These are phyloP conservation scores for Quercus alba DNA, from an alignment of 306 rosid species.

Conservation along the genomic window DNA sequence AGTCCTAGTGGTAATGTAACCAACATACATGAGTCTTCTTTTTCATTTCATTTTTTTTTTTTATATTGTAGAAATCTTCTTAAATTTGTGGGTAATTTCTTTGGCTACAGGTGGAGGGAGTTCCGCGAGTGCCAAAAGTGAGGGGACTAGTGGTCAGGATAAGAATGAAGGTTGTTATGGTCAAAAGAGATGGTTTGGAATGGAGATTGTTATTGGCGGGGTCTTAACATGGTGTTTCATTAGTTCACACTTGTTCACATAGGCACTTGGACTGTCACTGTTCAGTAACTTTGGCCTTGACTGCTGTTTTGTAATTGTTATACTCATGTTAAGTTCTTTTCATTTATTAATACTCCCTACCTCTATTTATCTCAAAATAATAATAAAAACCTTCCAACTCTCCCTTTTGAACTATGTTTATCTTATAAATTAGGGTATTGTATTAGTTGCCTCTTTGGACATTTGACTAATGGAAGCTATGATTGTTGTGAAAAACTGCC, in stretches of 20 bases:
- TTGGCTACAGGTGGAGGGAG: slow-evolving; percentile 18
- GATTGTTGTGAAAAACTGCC: too few relatives aligned
- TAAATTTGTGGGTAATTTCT: neutral
- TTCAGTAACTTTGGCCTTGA: neutral
- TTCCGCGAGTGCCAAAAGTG: slow-evolving; percentile 1
- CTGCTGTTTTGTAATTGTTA: neutral
- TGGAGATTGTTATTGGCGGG: slow-evolving; percentile 12
- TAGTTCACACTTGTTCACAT: slow-evolving; percentile 16
- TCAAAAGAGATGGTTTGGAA: slow-evolving; percentile 18
- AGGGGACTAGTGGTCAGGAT: slow-evolving; percentile 7
- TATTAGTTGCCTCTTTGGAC: too few relatives aligned
- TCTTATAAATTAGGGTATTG: too few relatives aligned
- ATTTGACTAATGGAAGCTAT: too few relatives aligned
- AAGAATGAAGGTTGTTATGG: slow-evolving; percentile 32
- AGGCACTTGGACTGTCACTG: neutral
- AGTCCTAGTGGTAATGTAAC: slow-evolving; percentile 46
- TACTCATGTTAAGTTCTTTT: neutral
- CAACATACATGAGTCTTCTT: neutral
- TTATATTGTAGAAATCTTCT: neutral
- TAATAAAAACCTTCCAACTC: too few relatives aligned
- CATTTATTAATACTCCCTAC: too few relatives aligned
- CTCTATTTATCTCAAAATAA: too few relatives aligned
- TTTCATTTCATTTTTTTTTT: neutral
- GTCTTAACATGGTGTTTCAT: slow-evolving; percentile 25
- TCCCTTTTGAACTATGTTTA: too few relatives aligned